These are phyloP conservation scores for Suhomyces bribrorum DNA, from an alignment of 1,139 yeast genomes.

Conservation along the genomic window DNA sequence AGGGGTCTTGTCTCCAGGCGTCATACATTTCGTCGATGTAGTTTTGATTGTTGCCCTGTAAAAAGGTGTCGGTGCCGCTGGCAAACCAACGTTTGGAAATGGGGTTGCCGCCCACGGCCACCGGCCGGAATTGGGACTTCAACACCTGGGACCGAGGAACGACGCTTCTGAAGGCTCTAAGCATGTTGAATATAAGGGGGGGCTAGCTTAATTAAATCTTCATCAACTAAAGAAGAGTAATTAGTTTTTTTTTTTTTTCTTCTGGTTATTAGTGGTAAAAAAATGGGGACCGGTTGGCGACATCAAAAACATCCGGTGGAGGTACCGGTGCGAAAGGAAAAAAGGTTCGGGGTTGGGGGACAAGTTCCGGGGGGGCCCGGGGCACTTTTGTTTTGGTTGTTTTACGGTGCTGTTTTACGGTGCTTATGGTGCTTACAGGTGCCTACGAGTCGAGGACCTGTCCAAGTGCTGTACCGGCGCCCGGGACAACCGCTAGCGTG, in stretches of 20 bases:
- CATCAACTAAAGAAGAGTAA: slow-evolving; percentile 12
- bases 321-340: no score
- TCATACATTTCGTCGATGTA: slow-evolving; percentile 97
- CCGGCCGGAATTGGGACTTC: slow-evolving; percentile 18
- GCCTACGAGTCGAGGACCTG: no score
- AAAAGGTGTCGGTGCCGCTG: slow-evolving; percentile 72
- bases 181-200: slow-evolving; percentile 26
- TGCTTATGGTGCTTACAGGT: no score
- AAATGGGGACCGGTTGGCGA: slow-evolving; percentile 5
- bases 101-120: slow-evolving; percentile 2
- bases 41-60: slow-evolving; percentile 83
- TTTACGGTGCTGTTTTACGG: no score
- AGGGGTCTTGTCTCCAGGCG: slow-evolving; percentile 90
- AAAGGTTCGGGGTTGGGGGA: no score
- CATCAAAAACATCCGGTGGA: background rate
- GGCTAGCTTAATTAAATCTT: slow-evolving; percentile 8
- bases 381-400: no score
- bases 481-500: no score
- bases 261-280: background rate
- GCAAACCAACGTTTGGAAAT: slow-evolving; percentile 25
- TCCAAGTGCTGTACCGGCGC: no score
- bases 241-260: slow-evolving; percentile 3
- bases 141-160: slow-evolving; percentile 36
- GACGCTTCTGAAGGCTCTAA: slow-evolving; percentile 47
- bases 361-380: no score